Evolutionary conservation across 352 stramenopile species (phyloP).

Genomic region (Phytopythium boreale): DNA sequence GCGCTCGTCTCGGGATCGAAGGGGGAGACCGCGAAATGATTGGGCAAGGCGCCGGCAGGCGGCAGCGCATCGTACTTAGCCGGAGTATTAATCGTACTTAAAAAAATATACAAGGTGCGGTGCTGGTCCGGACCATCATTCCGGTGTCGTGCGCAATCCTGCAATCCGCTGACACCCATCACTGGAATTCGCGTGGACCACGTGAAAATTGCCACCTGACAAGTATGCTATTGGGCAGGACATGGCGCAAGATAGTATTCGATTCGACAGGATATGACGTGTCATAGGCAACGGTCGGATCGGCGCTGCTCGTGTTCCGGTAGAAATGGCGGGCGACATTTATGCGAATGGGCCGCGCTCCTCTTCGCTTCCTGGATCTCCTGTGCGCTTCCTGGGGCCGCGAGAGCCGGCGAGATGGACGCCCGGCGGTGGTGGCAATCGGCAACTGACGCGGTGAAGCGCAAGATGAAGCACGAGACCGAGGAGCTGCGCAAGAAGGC

Average conservation of each 20-base stretch:
- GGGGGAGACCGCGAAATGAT: constrained; percentile 3
- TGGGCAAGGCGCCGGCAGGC: not conserved
- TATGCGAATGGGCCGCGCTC: too few species aligned
- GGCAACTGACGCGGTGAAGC: not conserved
- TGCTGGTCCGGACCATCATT: constrained; percentile 1
- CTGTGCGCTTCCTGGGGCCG: not conserved
- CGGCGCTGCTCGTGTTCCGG: not conserved
- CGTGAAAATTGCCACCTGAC: not conserved
- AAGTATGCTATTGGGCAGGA: not conserved
- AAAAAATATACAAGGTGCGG: too few species aligned
- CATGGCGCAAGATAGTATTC: not conserved
- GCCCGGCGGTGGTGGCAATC: not conserved
- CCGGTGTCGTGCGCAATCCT: not conserved
- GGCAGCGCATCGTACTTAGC: not conserved
- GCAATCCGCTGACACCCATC: constrained; percentile 3
- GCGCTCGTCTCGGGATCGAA: not conserved
- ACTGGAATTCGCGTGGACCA: constrained; percentile 3
- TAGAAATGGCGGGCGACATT: not conserved
- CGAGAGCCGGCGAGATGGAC: not conserved
- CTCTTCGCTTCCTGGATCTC: too few species aligned
- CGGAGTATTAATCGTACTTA: not conserved
- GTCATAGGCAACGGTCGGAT: not conserved
- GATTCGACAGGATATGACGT: not conserved
- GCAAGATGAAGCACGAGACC: constrained; percentile 16
- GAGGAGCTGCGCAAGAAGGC: constrained; percentile 18